Evolutionary conservation across 208 protist genomes (phyloP).

Genomic region (Crithidia expoeki): DNA sequence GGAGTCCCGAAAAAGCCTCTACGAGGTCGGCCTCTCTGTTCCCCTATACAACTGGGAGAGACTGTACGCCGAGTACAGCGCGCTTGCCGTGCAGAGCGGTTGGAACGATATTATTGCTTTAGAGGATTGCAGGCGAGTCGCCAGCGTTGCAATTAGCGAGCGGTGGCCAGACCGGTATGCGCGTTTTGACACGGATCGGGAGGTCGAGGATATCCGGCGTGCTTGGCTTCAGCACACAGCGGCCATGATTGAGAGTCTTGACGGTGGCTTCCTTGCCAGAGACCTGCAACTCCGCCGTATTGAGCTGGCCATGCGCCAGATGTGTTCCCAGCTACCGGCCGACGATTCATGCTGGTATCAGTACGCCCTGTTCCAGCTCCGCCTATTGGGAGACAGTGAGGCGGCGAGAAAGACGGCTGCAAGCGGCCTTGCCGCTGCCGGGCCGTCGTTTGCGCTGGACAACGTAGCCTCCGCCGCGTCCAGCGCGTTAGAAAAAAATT

Average conservation of each 20-base stretch:
- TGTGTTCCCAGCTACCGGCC: conserved; percentile 67
- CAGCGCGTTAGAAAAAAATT: background rate
- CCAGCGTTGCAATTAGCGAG: conserved; percentile 31
- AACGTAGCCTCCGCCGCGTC: conserved; percentile 34
- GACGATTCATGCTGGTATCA: conserved; percentile 79
- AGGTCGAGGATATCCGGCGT: conserved; percentile 35
- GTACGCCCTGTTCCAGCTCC: conserved; percentile 74
- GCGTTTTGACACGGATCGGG: conserved; percentile 30
- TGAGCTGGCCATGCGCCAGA: conserved; percentile 82
- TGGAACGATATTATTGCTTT: conserved; percentile 12
- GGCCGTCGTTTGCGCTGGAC: conserved; percentile 58
- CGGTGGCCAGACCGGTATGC: conserved; percentile 79
- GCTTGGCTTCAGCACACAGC: conserved; percentile 59
- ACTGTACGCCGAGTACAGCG: conserved; percentile 53
- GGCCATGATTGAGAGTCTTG: conserved; percentile 41
- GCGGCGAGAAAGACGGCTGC: conserved; percentile 48
- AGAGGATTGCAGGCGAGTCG: conserved; percentile 21
- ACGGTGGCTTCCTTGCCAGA: conserved; percentile 16
- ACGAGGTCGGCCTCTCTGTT: conserved; percentile 68
- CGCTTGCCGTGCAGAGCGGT: conserved; percentile 31
- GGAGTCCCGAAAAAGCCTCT: conserved; percentile 60
- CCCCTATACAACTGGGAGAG: conserved; percentile 56
- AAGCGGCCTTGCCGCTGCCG: conserved; percentile 30
- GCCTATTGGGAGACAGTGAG: conserved; percentile 49
- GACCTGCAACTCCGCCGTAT: conserved; percentile 72